phyloP scores from a whole-genome alignment of 2,329 filamentous ascomycete species.

The Fonsecaea nubica region DNA sequence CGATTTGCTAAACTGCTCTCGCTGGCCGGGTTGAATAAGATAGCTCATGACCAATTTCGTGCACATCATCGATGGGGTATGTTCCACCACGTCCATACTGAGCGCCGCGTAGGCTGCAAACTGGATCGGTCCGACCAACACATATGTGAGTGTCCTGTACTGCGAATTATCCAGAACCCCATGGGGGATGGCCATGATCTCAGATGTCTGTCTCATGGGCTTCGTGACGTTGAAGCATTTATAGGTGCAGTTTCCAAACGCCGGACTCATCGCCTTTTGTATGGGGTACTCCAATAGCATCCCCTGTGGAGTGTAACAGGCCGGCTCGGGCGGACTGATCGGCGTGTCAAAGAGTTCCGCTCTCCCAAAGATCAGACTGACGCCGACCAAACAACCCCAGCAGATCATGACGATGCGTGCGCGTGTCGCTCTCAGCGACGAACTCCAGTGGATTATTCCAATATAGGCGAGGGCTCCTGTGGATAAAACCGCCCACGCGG shows the following conservation, averaged over 20 bases:
- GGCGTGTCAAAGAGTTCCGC: slow-evolving; percentile 36
- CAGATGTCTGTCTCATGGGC: slow-evolving; percentile 37
- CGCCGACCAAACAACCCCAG: slow-evolving; percentile 40
- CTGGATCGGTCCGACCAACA: slow-evolving; percentile 38
- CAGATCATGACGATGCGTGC: slow-evolving; percentile 38
- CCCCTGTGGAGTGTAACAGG: slow-evolving; percentile 39
- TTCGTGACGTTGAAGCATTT: slow-evolving; percentile 39
- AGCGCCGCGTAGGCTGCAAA: slow-evolving; percentile 41
- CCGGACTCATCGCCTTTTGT: slow-evolving; percentile 31
- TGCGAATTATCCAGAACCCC: slow-evolving; percentile 31
- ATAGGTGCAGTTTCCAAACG: slow-evolving; percentile 42
- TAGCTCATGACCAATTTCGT: slow-evolving; percentile 37
- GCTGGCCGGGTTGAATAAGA: slow-evolving; percentile 30
- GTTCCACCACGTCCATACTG: slow-evolving; percentile 33
- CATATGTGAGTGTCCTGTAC: slow-evolving; percentile 33
- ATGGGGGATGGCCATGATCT: slow-evolving; percentile 39
- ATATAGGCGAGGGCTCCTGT: slow-evolving; percentile 41
- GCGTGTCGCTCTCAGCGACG: slow-evolving; percentile 37
- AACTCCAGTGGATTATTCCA: slow-evolving; percentile 41
- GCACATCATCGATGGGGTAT: slow-evolving; percentile 38
- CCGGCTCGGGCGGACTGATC: slow-evolving; percentile 32
- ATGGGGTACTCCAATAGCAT: slow-evolving; percentile 35
- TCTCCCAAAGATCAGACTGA: slow-evolving; percentile 37
- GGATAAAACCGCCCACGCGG: slow-evolving; percentile 41
- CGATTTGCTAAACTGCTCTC: slow-evolving; percentile 34